A percentile compares a stretch with the other conserved stretches of the same genome.
Evolutionary conservation across 345 rosid species (phyloP).

Genomic region (Lepidium didymum): DNA sequence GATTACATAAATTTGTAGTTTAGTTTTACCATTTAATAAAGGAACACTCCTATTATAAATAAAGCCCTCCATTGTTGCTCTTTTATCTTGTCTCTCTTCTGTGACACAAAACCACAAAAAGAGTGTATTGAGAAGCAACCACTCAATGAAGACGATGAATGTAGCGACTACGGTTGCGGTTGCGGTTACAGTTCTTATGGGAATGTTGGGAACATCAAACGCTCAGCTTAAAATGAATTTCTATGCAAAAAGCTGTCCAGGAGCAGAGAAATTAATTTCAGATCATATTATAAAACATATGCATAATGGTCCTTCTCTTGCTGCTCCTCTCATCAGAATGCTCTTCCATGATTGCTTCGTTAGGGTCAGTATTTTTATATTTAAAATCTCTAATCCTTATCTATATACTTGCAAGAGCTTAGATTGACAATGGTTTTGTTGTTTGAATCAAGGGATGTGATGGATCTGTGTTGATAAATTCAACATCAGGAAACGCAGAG

Average conservation of each 20-base stretch:
- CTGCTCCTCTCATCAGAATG: slow-evolving; percentile 78
- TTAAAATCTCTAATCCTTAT: background rate
- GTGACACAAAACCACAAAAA: slow-evolving; percentile 6
- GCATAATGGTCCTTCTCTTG: slow-evolving; percentile 60
- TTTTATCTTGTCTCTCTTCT: slow-evolving; percentile 5
- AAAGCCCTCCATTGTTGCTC: slow-evolving; percentile 19
- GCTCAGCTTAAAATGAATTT: slow-evolving; percentile 59
- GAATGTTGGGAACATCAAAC: slow-evolving; percentile 19
- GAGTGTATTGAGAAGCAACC: slow-evolving; percentile 1
- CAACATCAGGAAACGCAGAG: slow-evolving; percentile 57
- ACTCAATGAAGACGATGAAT: slow-evolving; percentile 11
- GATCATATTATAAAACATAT: slow-evolving; percentile 53
- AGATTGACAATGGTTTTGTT: background rate
- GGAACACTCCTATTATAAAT: slow-evolving; percentile 6
- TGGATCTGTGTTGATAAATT: slow-evolving; percentile 71
- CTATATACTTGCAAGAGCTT: background rate
- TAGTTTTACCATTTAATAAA: background rate
- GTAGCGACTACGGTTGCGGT: slow-evolving; percentile 7
- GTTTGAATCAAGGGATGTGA: slow-evolving; percentile 64
- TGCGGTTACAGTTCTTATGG: slow-evolving; percentile 16
- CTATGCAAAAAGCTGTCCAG: slow-evolving; percentile 66
- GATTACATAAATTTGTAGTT: background rate
- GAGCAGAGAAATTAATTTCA: slow-evolving; percentile 57
- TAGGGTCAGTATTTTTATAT: slow-evolving; percentile 32
- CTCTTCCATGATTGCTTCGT: slow-evolving; percentile 90